These are phyloP conservation scores for Malus hybrid DNA, from an alignment of 331 rosid genomes.

Conservation along the genomic window DNA sequence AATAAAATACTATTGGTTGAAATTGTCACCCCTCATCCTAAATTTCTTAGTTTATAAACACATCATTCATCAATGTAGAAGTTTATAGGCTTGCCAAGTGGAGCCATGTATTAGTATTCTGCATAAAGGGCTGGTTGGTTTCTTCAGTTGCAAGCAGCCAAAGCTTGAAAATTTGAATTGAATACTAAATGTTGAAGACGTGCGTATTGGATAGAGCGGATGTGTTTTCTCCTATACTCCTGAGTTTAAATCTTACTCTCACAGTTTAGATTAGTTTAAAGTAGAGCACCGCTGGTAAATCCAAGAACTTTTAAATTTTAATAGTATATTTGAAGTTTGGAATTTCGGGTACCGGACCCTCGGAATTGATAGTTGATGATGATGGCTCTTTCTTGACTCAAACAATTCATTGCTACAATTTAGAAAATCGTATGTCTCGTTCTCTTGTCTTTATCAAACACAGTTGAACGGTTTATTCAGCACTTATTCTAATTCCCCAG, in stretches of 20 bases:
- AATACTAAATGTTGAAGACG: too few relatives aligned
- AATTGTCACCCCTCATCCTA: background rate
- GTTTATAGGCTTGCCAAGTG: background rate
- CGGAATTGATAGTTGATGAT: too few relatives aligned
- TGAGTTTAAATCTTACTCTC: too few relatives aligned
- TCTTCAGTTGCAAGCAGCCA: background rate
- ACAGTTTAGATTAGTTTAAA: too few relatives aligned
- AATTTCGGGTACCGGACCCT: too few relatives aligned
- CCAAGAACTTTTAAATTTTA: too few relatives aligned
- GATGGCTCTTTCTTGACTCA: background rate
- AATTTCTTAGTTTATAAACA: background rate
- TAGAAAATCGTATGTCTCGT: background rate
- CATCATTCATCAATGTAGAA: background rate
- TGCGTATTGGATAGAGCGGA: too few relatives aligned
- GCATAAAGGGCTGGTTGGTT: background rate
- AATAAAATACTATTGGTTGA: constrained; percentile 7
- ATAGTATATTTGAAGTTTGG: too few relatives aligned
- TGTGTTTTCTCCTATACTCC: too few relatives aligned
- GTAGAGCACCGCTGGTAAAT: too few relatives aligned
- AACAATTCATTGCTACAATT: constrained; percentile 10
- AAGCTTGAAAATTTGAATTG: background rate
- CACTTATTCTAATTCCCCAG: background rate
- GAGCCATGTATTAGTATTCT: background rate
- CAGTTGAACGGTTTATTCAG: background rate
- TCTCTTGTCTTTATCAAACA: constrained; percentile 20